Percentiles rank a stretch among this genome's conserved stretches.
Evolutionary conservation across 768 basidiomycete species (phyloP).

Genomic region (Pholiota microspora): DNA sequence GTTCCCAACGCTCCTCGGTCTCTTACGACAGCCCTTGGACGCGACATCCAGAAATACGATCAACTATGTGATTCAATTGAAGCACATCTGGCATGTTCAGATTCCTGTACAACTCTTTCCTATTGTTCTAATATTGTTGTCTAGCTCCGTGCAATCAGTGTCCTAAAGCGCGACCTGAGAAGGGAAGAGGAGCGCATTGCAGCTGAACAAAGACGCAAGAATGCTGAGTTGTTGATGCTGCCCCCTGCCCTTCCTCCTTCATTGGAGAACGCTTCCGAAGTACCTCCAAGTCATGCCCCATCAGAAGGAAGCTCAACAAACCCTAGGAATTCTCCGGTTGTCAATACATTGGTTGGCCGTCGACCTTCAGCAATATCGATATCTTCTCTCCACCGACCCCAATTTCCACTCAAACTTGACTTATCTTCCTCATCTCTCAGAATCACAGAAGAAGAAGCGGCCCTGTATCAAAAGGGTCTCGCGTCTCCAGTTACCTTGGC

Average conservation of each 20-base stretch:
- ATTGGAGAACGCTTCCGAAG: conserved; percentile 16
- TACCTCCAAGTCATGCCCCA: conserved; percentile 26
- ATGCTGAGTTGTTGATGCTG: conserved; percentile 16
- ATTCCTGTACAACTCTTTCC: neutral
- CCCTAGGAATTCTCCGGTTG: conserved; percentile 29
- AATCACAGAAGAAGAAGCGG: conserved; percentile 63
- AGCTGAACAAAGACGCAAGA: conserved; percentile 27
- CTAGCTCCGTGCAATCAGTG: conserved; percentile 71
- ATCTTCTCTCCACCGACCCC: conserved; percentile 73
- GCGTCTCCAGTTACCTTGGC: conserved; percentile 81
- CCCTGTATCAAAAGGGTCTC: conserved; percentile 56
- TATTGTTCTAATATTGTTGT: neutral
- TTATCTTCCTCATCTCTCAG: conserved; percentile 68
- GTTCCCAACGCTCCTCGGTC: conserved; percentile 63
- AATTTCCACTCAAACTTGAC: conserved; percentile 76
- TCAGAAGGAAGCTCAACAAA: conserved; percentile 20
- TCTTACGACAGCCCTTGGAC: conserved; percentile 61
- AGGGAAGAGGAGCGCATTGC: conserved; percentile 58
- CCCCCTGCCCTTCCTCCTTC: conserved; percentile 20
- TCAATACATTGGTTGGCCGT: conserved; percentile 38
- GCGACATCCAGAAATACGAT: conserved; percentile 77
- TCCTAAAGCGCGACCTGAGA: conserved; percentile 67
- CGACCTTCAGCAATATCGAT: conserved; percentile 78
- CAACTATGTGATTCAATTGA: conserved; percentile 79
- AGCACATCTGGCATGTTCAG: conserved; percentile 55